Conservation (phyloP, 257 asterid genomes). For the Nicotiana otophora region DNA sequence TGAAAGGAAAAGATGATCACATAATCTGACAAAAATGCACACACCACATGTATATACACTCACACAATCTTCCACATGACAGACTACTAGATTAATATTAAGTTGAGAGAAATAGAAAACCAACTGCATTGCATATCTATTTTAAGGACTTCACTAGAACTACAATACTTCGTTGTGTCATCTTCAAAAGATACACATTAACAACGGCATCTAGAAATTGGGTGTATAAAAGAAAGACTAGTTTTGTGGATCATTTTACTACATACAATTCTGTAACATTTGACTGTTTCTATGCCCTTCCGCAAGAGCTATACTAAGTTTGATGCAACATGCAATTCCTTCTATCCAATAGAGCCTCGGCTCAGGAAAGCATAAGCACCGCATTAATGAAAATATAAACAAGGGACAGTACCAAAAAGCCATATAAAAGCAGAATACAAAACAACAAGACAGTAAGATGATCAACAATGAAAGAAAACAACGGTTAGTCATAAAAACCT, state of each 20-base stretch:
- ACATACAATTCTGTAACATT: background rate
- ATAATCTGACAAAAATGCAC: background rate
- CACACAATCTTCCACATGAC: background rate
- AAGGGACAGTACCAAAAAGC: no score
- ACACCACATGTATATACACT: background rate
- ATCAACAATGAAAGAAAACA: no score
- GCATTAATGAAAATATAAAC: no score
- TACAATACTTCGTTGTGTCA: background rate
- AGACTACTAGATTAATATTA: background rate
- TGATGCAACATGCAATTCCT: background rate
- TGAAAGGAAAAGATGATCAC: background rate
- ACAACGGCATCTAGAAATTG: background rate
- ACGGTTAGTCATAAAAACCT: no score
- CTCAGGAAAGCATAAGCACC: no score
- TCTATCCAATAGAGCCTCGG: background rate
- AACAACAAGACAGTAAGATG: no score
- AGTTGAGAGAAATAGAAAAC: background rate
- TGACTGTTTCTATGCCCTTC: background rate
- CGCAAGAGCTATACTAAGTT: background rate
- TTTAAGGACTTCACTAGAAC: background rate
- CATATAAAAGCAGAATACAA: no score
- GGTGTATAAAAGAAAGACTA: background rate
- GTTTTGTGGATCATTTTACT: background rate
- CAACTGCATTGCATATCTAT: background rate
- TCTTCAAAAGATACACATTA: background rate